These are phyloP conservation scores for Hypomontagnella submonticulosa DNA, from an alignment of 495 filamentous ascomycete genomes.

Conservation along the genomic window DNA sequence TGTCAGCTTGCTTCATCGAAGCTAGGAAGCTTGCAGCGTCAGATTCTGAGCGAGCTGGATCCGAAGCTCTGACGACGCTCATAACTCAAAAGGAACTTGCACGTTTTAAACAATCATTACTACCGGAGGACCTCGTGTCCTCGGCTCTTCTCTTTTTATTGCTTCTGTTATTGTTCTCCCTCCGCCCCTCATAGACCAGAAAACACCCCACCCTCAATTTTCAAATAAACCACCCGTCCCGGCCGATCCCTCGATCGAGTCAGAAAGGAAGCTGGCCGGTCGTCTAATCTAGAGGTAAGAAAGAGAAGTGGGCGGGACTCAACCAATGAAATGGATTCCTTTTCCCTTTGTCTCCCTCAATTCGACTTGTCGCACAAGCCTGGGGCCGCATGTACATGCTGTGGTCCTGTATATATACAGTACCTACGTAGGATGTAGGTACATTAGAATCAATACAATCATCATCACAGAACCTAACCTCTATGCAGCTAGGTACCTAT, in stretches of 20 bases:
- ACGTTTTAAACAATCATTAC: conserved; percentile 7
- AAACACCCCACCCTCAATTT: conserved; percentile 31
- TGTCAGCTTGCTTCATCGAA: conserved; percentile 21
- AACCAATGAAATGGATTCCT: conserved; percentile 36
- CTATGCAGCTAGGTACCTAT: too few species aligned
- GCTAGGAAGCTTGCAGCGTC: conserved; percentile 39
- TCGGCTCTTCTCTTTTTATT: conserved; percentile 37
- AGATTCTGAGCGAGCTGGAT: conserved; percentile 29
- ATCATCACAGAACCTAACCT: too few species aligned
- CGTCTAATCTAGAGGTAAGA: conserved; percentile 22
- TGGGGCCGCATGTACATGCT: background rate
- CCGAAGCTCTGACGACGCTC: conserved; percentile 33
- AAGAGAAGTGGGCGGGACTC: conserved; percentile 26
- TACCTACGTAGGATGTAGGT: conserved; percentile 3
- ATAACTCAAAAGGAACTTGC: conserved; percentile 24
- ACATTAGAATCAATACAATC: conserved; percentile 2
- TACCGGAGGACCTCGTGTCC: conserved; percentile 21
- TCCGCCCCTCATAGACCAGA: conserved; percentile 17
- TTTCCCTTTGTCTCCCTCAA: conserved; percentile 40
- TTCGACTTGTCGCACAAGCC: conserved; percentile 31
- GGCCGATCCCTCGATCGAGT: conserved; percentile 48
- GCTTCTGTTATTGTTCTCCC: conserved; percentile 23
- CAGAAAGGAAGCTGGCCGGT: conserved; percentile 47
- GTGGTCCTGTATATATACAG: conserved; percentile 6
- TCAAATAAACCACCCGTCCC: conserved; percentile 38